Percentiles rank a stretch among this genome's conserved stretches.
Conservation (phyloP, 768 basidiomycete genomes). For the Phylloporus rhodoxanthus region DNA sequence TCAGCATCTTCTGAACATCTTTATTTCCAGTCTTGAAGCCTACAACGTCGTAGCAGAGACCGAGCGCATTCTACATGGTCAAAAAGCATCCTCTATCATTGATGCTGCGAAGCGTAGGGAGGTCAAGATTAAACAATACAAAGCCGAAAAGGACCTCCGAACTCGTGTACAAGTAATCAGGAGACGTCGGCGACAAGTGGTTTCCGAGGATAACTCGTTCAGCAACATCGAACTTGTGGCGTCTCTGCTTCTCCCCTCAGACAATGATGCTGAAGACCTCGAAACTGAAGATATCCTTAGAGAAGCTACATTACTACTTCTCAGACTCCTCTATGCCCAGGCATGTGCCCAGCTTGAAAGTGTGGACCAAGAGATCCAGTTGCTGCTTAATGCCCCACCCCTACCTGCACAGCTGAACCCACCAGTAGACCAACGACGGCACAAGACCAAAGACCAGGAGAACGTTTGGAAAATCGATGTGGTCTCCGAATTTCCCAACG, state of each 20-base stretch:
- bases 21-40: conserved; percentile 47
- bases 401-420: conserved; percentile 30
- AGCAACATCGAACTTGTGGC: conserved; percentile 60
- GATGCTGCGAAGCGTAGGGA: conserved; percentile 75
- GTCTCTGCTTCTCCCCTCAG: conserved; percentile 47
- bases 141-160: conserved; percentile 77
- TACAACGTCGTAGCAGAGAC: conserved; percentile 62
- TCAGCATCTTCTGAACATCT: conserved; percentile 46
- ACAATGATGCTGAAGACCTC: conserved; percentile 43
- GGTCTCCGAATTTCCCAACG: conserved; percentile 38
- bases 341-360: conserved; percentile 62
- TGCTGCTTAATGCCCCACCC: conserved; percentile 52
- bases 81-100: conserved; percentile 40
- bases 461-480: conserved; percentile 73
- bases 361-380: conserved; percentile 64
- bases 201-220: conserved; percentile 28
- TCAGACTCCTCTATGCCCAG: conserved; percentile 68
- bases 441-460: conserved; percentile 40
- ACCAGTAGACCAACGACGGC: conserved; percentile 34
- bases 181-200: conserved; percentile 44
- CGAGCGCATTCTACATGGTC: conserved; percentile 52
- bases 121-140: conserved; percentile 86
- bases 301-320: conserved; percentile 60
- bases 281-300: conserved; percentile 64
- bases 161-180: conserved; percentile 57